Percentiles rank a stretch among this genome's conserved stretches.
Conservation (phyloP, 371 early-diverging fungal genomes). For the Haplosporangium sp. region DNA sequence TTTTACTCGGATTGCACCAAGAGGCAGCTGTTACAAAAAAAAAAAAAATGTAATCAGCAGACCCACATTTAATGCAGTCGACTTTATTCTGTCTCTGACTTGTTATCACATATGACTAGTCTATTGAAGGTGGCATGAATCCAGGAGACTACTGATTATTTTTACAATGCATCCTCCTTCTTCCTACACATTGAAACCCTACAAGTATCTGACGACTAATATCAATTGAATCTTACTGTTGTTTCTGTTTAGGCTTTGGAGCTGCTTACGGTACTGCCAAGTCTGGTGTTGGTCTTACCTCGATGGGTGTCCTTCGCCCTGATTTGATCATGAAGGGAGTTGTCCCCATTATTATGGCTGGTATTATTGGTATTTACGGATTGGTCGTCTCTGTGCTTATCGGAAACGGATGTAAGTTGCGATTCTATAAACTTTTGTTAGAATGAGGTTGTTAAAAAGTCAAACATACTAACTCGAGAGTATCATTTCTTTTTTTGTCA, state of each 20-base stretch:
- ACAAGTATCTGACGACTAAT: neutral
- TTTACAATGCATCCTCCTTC: neutral
- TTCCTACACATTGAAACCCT: neutral
- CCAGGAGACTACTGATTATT: no score
- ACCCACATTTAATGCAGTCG: neutral
- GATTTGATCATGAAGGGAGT: conserved; percentile 90
- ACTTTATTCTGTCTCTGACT: neutral
- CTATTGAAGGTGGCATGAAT: no score
- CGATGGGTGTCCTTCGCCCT: conserved; percentile 90
- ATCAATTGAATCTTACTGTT: neutral
- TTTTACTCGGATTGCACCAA: no score
- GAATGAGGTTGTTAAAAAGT: no score
- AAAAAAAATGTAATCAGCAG: neutral
- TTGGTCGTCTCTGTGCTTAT: conserved; percentile 89
- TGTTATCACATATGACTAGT: no score
- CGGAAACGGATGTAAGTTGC: conserved; percentile 75
- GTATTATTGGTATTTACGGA: conserved; percentile 95
- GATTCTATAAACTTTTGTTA: no score
- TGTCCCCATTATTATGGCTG: conserved; percentile 94
- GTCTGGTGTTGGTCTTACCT: conserved; percentile 90
- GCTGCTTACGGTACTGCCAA: conserved; percentile 95
- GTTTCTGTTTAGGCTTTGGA: conserved; percentile 75
- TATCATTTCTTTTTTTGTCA: no score
- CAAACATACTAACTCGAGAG: no score
- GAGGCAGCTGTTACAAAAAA: neutral